Evolutionary conservation across 2,329 filamentous ascomycete genomes (phyloP).

Genomic region (Metarhizium guizhouense): DNA sequence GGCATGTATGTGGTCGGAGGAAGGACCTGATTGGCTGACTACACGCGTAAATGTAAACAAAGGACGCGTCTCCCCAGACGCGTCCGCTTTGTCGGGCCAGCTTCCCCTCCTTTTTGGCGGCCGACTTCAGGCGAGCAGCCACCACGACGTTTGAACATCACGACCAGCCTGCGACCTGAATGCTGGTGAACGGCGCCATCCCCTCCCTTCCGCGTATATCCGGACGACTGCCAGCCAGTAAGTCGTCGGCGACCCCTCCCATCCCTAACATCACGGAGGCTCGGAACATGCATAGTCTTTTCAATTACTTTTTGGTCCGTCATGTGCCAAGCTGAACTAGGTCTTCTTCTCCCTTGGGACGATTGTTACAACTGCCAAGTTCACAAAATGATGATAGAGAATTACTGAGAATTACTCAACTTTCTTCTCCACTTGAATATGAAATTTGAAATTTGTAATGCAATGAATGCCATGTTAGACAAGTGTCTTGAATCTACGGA

Average conservation of each 20-base stretch:
- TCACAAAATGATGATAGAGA: neutral
- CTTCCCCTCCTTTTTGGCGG: neutral
- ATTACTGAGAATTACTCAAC: neutral
- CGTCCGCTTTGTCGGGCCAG: neutral
- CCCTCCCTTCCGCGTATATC: neutral
- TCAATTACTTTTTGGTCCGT: neutral
- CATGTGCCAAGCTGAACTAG: neutral
- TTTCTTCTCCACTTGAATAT: neutral
- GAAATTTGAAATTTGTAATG: neutral
- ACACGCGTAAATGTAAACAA: slow-evolving; percentile 6
- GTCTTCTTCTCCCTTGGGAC: slow-evolving; percentile 1
- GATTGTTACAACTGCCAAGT: neutral
- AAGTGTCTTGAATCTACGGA: neutral
- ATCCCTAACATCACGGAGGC: neutral
- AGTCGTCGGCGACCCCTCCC: neutral
- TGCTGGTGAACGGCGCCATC: neutral
- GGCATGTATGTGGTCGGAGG: neutral
- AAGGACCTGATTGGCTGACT: neutral
- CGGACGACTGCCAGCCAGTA: neutral
- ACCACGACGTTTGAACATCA: neutral
- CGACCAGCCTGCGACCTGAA: neutral
- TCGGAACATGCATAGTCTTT: neutral
- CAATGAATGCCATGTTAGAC: neutral
- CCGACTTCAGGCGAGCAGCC: neutral
- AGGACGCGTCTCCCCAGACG: slow-evolving; percentile 4